Base-by-base conservation (phyloP, 441 rosid species). In the Adansonia rubrostipa region DNA sequence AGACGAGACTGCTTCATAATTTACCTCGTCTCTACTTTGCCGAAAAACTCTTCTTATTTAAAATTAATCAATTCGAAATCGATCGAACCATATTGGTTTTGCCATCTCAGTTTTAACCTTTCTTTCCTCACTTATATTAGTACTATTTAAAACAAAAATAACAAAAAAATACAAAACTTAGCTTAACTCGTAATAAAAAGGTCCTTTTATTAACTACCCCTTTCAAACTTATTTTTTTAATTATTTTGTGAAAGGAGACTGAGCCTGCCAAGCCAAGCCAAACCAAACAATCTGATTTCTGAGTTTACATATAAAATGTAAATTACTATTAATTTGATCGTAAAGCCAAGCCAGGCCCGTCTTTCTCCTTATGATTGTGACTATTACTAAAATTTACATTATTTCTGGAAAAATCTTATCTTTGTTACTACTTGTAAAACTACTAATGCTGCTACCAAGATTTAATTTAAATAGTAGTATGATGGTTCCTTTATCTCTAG, bases 321-420 rank as follows among this genome's bases (percentile, higher is more conserved):
- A 67, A 65, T 68, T 68, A 9, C 15, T 11, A 9, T 28, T 40
- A 44, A 66, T 42, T n/a, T 40, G 14, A 50, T 65, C 3, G 50
- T 42, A n/a, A 44, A 45, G 17, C 42, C 42, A 24, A n/a, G 15
- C 40, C 42, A 36, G 42, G 42, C 72, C 33, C 19, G 42, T 33
- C 7, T 17, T 20, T 6, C 17, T 47, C 9, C 9, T 57, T 69
- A 0, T 68, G 56, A 47, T 68, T 19, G 9, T 5, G 36, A 45
- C 54, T 20, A 45, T 68, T 47, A 11, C 56, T 45, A 19, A 0
- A 44, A 19, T 67, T 67, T 44, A 44, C 42, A 36, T 61, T 61
- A 22, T 22, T 69, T 22, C 73, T 69, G 42, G 58, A 36, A 62
- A 22, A 48, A 69, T 67, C 71, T 65, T 8, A n/a, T 42, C 51